Evolutionary conservation across 2,329 filamentous ascomycete genomes (phyloP), one percentile per base, ranked within the genome.

Genomic region (Colletotrichum lupini): DNA sequence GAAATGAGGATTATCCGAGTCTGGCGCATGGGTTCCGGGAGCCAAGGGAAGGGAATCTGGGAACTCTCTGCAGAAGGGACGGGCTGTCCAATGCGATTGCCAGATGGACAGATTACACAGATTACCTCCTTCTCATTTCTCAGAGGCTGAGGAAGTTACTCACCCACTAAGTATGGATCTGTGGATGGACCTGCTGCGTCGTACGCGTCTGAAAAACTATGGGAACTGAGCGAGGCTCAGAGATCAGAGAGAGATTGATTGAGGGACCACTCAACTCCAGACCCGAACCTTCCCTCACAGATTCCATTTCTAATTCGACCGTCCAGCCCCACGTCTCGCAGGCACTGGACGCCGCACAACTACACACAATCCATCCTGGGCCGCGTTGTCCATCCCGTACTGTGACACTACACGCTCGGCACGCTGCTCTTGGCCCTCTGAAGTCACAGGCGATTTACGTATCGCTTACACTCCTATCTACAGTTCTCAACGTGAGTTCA

Each of bases 1-100:
- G 55, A 73, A 73, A 73, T 73, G 61, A 73, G 61, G 71, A 73
- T 73, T 70, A 62, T 66, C 71, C 71, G 60, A 57, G 28, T 60
- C 60, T 73, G 67, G 49, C 60, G 60, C 61, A 73, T 61, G 71
- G 71, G 71, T 58, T 30, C 19, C 42, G 62, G 30, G 35, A 46
- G 62, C 52, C 52, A 65, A 65, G 62, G 19, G 52, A 65, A 57
- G 62, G 52, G 42, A 30, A 42, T 65, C 62, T 56, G 30, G 62
- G 52, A 65, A 24, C 30, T 46, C 30, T 46, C 42, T 49, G 28
- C 46, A 16, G 32, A 57, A 16, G 32, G 35, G 32, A 57, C 62
- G 62, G 62, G 30, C 53, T 65, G 26, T 65, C 62, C 62, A 65
- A 65, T 65, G 52, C 22, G 24, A 46, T 42, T 65, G 24, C 62